Base-by-base conservation (phyloP, 805 yeast species). In the Grigorovia humatica region DNA sequence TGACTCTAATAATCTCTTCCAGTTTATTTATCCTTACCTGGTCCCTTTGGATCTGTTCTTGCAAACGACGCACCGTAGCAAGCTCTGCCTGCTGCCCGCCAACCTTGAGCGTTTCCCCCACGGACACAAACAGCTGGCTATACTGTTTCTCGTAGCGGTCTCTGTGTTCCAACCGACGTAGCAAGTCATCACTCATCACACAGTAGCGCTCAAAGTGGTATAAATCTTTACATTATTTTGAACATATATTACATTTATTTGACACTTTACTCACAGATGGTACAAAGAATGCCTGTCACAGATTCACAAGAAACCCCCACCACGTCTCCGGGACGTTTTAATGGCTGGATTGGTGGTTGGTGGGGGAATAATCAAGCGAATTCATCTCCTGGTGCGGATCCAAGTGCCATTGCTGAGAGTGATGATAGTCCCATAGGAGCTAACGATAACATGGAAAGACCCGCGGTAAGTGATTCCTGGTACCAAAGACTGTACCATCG, bases 1-100 rank as follows among this genome's bases (percentile, higher is more conserved):
- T 82, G 29, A 74, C 66, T 1, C 56, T 55, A n/a, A 69, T 56
- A n/a, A 64, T 57, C 13, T 59, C 61, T 23, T 62, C 59, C 43
- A 72, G 57, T 5, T 59, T 54, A 1, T 40, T 47, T 1, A 69
- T 59, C 40, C 66, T 70, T 13, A 20, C 8, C 13, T 15, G 46
- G n/a, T 62, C 62, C 17, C 58, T 63, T 4, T 48, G 44, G 9
- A 23, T 48, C 20, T 47, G 43, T 27, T 47, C 54, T 9, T 35
- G 27, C 19, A 38, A 35, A 19, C 44, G 30, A 13, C 45, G 42
- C 9, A n/a, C 17, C 12, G 48, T 4, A 17, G 41, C 38, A 4
- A 32, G 11, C 15, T 32, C 38, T 32, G 38, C 38, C 38, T 32
- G 27, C 27, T 23, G 27, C 6, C 27, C 27, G 3, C 27, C 27